phyloP scores from a whole-genome alignment of 2,329 filamentous ascomycete species.

The Fusarium armeniacum region DNA sequence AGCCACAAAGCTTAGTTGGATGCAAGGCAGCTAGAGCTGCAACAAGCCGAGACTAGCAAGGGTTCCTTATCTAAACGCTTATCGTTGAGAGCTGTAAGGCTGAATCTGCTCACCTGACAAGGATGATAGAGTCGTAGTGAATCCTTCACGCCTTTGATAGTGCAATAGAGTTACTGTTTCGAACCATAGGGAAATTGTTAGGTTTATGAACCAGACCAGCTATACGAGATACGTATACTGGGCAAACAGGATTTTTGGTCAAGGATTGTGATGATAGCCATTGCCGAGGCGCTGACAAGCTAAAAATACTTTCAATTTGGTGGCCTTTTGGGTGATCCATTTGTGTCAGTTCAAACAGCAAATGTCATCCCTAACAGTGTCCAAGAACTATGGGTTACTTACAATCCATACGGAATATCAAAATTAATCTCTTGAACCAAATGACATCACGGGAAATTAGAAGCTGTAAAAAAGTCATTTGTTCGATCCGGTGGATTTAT shows the following conservation, averaged over 20 bases:
- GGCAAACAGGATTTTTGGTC: too few relatives aligned
- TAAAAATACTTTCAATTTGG: not conserved
- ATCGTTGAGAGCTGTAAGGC: not conserved
- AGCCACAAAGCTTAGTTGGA: slow-evolving; percentile 10
- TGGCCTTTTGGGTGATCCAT: not conserved
- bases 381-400: too few relatives aligned
- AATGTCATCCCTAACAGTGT: too few relatives aligned
- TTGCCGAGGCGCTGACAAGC: not conserved
- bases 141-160: not conserved
- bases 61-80: slow-evolving; percentile 12
- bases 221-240: not conserved
- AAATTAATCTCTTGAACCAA: too few relatives aligned
- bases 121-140: not conserved
- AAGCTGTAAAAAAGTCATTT: too few relatives aligned
- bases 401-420: too few relatives aligned
- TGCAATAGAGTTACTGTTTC: not conserved
- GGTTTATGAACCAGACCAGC: not conserved
- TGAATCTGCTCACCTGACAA: not conserved
- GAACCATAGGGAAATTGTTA: not conserved
- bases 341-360: too few relatives aligned
- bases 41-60: not conserved
- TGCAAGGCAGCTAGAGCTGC: not conserved
- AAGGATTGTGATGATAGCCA: too few relatives aligned
- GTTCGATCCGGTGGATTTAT: too few relatives aligned
- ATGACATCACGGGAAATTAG: too few relatives aligned